Conservation (phyloP, 2,329 filamentous ascomycete species). For the Hymenoscyphus repandus region DNA sequence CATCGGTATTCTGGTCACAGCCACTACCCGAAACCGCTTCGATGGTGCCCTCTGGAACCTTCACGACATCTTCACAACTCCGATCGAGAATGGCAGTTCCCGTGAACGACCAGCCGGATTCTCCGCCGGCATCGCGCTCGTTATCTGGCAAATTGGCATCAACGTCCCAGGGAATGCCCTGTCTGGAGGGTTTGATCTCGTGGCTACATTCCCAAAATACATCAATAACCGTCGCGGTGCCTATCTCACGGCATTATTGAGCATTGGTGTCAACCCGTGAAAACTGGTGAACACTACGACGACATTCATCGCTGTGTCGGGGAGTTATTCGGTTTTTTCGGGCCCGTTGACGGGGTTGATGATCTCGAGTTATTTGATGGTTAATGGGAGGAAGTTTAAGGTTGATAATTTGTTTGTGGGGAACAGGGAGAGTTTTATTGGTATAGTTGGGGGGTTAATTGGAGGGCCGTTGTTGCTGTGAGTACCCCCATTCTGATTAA, state of each 20-base stretch:
- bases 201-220: conserved; percentile 40
- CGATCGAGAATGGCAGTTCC: conserved; percentile 29
- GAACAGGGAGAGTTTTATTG: conserved; percentile 24
- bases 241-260: conserved; percentile 41
- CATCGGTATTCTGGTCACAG: conserved; percentile 38
- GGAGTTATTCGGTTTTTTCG: conserved; percentile 36
- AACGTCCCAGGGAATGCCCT: conserved; percentile 36
- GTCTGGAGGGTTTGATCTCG: conserved; percentile 37
- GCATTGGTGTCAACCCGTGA: conserved; percentile 36
- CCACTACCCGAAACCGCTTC: conserved; percentile 42
- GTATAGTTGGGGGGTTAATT: conserved; percentile 30
- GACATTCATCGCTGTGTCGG: background rate
- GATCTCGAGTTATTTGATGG: conserved; percentile 36
- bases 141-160: conserved; percentile 35
- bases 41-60: conserved; percentile 41
- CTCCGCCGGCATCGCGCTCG: conserved; percentile 35
- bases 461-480: conserved; percentile 27
- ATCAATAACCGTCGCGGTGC: conserved; percentile 51
- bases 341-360: conserved; percentile 40
- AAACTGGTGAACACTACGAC: background rate
- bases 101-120: conserved; percentile 35
- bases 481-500: background rate
- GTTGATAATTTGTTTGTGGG: conserved; percentile 31
- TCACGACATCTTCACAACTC: conserved; percentile 31
- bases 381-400: conserved; percentile 30